These are phyloP conservation scores for Ceratocystis eucalypticola DNA, from an alignment of 2,329 filamentous ascomycete genomes.

Conservation along the genomic window DNA sequence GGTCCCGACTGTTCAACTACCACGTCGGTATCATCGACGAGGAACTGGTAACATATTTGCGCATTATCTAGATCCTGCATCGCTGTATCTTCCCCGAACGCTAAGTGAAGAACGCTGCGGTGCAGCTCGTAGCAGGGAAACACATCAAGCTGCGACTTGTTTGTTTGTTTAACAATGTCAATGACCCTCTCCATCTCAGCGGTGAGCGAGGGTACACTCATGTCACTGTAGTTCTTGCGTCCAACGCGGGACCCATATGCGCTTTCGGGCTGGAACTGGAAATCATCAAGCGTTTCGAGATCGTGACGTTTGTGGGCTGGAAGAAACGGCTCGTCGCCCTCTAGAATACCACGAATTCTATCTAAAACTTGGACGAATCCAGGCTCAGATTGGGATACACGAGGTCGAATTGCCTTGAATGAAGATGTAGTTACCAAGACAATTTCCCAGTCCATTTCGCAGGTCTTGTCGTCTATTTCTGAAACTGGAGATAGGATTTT, in stretches of 20 bases:
- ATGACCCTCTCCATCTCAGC: constrained; percentile 5
- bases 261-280: constrained; percentile 13
- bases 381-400: neutral
- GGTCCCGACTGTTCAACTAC: neutral
- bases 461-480: neutral
- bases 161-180: constrained; percentile 8
- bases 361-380: constrained; percentile 11
- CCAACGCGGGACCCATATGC: constrained; percentile 6
- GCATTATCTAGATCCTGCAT: constrained; percentile 14
- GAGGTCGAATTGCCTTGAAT: constrained; percentile 15
- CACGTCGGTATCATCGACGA: constrained; percentile 12
- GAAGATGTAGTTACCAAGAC: constrained; percentile 15
- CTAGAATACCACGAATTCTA: constrained; percentile 15
- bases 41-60: constrained; percentile 16
- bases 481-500: neutral
- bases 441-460: constrained; percentile 17
- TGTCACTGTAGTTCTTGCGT: neutral
- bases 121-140: constrained; percentile 8
- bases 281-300: constrained; percentile 13
- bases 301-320: constrained; percentile 12
- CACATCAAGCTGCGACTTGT: constrained; percentile 5
- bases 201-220: neutral
- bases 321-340: constrained; percentile 14
- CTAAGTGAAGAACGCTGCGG: neutral
- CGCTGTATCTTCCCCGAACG: neutral